Evolutionary conservation across 805 yeast genomes (phyloP).

Genomic region (Cyberlindnera saturnus): DNA sequence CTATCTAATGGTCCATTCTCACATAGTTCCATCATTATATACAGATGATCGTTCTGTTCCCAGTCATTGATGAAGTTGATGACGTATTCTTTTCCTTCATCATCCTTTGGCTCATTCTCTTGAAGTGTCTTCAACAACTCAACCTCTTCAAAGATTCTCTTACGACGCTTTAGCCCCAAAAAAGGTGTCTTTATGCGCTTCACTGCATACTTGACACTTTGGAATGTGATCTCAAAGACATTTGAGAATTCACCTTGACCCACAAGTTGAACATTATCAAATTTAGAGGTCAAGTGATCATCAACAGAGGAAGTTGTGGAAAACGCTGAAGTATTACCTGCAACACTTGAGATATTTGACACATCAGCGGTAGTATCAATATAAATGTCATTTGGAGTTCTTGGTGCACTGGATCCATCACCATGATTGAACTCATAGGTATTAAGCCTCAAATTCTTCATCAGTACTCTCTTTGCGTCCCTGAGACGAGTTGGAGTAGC

Average conservation of each 20-base stretch:
- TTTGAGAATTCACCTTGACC: conserved; percentile 88
- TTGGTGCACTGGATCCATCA: conserved; percentile 24
- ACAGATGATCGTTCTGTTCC: conserved; percentile 70
- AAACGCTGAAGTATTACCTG: conserved; percentile 12
- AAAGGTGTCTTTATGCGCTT: conserved; percentile 74
- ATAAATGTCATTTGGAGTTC: conserved; percentile 22
- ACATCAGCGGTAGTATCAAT: conserved; percentile 16
- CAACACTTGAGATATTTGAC: conserved; percentile 19
- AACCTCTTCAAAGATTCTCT: conserved; percentile 67
- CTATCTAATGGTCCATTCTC: conserved; percentile 88
- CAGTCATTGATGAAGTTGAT: conserved; percentile 78
- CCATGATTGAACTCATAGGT: conserved; percentile 17
- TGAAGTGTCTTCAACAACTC: conserved; percentile 49
- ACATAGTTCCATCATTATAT: conserved; percentile 92
- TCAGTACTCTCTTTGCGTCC: conserved; percentile 11
- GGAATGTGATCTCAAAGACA: conserved; percentile 76
- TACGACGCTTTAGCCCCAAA: conserved; percentile 49
- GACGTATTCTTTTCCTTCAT: conserved; percentile 71
- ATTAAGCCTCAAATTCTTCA: conserved; percentile 17
- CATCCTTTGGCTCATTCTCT: conserved; percentile 33
- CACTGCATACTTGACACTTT: conserved; percentile 69
- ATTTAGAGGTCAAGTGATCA: conserved; percentile 41
- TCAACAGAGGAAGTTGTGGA: conserved; percentile 24
- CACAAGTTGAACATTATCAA: conserved; percentile 58
- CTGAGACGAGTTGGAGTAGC: conserved; percentile 39